Conservation (phyloP, 2,329 filamentous ascomycete species). For the Thermomyces lanuginosus region DNA sequence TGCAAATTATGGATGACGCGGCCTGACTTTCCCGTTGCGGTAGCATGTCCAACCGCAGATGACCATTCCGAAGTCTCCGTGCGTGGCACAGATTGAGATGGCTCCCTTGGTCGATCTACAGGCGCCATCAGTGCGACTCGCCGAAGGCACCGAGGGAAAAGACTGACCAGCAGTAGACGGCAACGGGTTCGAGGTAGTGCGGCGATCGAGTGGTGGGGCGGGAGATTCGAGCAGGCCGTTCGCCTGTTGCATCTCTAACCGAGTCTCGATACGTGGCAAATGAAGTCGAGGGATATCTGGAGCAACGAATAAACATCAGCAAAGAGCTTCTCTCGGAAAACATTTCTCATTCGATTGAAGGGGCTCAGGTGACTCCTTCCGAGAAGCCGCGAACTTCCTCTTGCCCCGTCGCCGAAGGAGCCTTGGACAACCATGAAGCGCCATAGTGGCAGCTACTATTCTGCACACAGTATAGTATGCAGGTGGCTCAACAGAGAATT, state of each 20-base stretch:
- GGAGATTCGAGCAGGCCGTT: slow-evolving; percentile 21
- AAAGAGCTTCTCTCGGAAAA: slow-evolving; percentile 6
- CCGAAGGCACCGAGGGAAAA: not conserved
- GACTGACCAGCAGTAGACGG: slow-evolving; percentile 14
- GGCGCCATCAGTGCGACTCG: no score
- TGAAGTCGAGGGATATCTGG: slow-evolving; percentile 21
- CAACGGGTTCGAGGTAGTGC: slow-evolving; percentile 10
- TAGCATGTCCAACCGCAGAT: slow-evolving; percentile 33
- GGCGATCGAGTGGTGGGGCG: slow-evolving; percentile 12
- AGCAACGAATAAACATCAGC: slow-evolving; percentile 11
- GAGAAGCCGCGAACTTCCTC: no score
- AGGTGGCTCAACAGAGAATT: no score
- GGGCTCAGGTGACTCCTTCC: slow-evolving; percentile 5
- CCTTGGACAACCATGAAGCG: no score
- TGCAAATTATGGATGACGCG: slow-evolving; percentile 36
- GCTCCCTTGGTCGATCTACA: no score
- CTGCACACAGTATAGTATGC: no score
- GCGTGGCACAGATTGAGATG: no score
- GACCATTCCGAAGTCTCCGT: slow-evolving; percentile 34
- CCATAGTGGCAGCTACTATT: no score
- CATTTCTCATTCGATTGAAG: slow-evolving; percentile 14
- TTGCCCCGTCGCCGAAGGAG: no score
- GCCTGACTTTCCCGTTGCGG: slow-evolving; percentile 34
- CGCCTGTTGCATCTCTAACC: slow-evolving; percentile 28
- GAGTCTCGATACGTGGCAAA: slow-evolving; percentile 25